Conservation (phyloP, 257 asterid species). For the Handroanthus guayacan region DNA sequence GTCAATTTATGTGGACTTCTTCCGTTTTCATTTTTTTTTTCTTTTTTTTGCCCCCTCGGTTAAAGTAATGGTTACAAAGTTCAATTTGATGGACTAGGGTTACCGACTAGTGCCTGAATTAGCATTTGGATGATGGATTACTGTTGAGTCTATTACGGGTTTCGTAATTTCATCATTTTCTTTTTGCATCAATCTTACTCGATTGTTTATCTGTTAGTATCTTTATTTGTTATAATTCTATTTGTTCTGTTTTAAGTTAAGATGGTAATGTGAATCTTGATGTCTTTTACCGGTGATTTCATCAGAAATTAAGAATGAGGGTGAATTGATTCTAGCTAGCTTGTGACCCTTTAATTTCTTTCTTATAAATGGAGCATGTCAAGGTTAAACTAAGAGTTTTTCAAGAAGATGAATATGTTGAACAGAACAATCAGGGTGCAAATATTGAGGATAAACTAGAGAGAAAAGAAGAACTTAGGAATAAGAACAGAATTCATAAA, state of each 20-base stretch:
- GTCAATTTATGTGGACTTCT: neutral
- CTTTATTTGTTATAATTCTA: neutral
- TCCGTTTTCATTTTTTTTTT: neutral
- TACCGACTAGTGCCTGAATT: conserved; percentile 9
- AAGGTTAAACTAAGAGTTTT: neutral
- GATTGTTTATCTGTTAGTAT: neutral
- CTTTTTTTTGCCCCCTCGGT: neutral
- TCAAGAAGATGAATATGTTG: neutral
- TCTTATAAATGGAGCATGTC: neutral
- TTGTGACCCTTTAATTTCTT: neutral
- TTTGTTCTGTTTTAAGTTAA: neutral
- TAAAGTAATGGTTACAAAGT: conserved; percentile 2
- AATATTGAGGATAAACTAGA: neutral
- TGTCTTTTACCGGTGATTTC: conserved; percentile 9
- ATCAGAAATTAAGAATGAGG: neutral
- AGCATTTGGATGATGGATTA: neutral
- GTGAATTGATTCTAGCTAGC: conserved; percentile 14
- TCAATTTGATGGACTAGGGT: conserved; percentile 36
- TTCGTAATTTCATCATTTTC: neutral
- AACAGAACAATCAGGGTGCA: neutral
- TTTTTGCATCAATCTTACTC: conserved; percentile 11
- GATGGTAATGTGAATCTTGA: conserved; percentile 14
- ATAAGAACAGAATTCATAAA: neutral
- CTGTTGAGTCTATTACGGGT: neutral
- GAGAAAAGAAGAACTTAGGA: neutral